phyloP scores from a whole-genome alignment of 257 asterid species.

The Lycium ferocissimum region DNA sequence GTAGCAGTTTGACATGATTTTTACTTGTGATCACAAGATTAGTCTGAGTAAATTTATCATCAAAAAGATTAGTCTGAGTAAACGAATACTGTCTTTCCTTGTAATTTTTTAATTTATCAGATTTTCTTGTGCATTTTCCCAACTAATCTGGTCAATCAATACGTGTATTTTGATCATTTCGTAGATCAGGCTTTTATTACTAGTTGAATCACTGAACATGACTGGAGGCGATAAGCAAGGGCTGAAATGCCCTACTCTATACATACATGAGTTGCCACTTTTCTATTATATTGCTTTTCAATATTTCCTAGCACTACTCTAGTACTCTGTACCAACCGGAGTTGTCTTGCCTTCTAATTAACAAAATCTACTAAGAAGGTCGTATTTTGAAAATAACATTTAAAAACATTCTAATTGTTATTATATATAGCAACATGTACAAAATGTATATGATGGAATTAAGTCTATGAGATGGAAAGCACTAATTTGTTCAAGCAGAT shows the following conservation, averaged over 20 bases:
- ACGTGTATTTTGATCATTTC: background rate
- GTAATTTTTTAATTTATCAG: background rate
- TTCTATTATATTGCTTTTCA: too few species aligned
- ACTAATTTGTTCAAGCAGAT: background rate
- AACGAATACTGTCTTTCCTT: background rate
- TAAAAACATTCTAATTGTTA: background rate
- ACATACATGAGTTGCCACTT: background rate
- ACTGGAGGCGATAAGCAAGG: background rate
- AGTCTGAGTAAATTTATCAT: background rate
- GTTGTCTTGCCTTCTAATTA: background rate
- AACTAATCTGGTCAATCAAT: background rate
- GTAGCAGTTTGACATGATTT: background rate
- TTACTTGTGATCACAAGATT: slow-evolving; percentile 4
- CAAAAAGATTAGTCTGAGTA: background rate
- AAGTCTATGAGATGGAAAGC: background rate
- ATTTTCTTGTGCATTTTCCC: background rate
- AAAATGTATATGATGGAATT: background rate
- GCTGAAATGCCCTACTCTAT: background rate
- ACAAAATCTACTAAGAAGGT: background rate
- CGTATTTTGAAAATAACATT: background rate
- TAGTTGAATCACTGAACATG: slow-evolving; percentile 11
- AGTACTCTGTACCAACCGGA: background rate
- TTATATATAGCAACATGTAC: background rate
- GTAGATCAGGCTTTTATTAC: background rate
- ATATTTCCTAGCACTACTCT: slow-evolving; percentile 12